Base-by-base conservation (phyloP, 257 asterid species). In the Solanum gracilifrons region DNA sequence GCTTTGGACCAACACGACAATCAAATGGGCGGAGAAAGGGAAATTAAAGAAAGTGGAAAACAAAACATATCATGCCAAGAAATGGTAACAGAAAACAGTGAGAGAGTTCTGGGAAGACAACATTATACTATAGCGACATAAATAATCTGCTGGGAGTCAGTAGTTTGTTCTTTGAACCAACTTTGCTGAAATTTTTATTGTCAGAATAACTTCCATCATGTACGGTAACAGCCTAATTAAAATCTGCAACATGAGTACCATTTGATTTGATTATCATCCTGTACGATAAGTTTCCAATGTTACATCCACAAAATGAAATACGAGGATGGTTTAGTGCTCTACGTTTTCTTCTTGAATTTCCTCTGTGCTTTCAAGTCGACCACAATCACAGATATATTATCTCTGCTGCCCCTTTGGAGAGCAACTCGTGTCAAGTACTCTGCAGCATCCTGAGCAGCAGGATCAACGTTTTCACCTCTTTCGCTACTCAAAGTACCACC, bases 381-480 rank as follows among this genome's bases (percentile, higher is more conserved):
- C 32, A 95, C 97, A 72, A 95, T 90, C 84, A 95, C 96, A 27
- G 97, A 91, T 36, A 95, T 92, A 84, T 93, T 95, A 62, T 93
- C 98, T 83, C 89, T 91, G 89, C 96, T 93, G 76, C 97, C 97
- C 90, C 91, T 93, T 79, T 90, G 92, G 86, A 92, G 90, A 87
- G 98, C 97, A 84, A 92, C 89, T 31, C 87, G 89, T 2, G 96
- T 77, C 68, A 94, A 93, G 88, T 90, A 92, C 31, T 94, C 94
- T 3, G 96, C 96, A 82, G 98, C 97, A 74, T 92, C 98, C 69
- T 94, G 95, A 36, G 98, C 92, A 0, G 96, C 96, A 2, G 91
- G 94, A 80, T 94, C 97, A 3, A 87, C 55, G 5, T 71, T 91
- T 41, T 90, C 89, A 33, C 93, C 94, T 51, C 92, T 90, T 85